Percentiles rank a stretch among this genome's conserved stretches.
These are phyloP conservation scores for Tritrichomonas musculus DNA, from an alignment of 208 protist species.

Conservation along the genomic window DNA sequence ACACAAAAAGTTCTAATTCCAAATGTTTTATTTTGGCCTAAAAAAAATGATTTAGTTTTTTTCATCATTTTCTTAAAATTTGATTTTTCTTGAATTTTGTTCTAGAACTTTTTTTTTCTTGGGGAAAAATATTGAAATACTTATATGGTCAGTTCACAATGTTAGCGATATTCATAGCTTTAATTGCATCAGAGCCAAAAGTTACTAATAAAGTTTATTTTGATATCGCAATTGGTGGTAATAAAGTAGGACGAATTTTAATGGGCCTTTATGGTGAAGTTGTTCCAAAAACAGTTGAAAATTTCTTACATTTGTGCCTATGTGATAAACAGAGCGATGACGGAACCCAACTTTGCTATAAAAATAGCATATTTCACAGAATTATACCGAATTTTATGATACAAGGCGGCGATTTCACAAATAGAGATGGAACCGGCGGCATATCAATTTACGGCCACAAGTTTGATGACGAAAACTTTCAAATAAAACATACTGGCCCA, in stretches of 20 bases:
- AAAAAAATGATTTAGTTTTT: no score
- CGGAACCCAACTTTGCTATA: neutral
- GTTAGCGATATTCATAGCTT: neutral
- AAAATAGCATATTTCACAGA: slow-evolving; percentile 60
- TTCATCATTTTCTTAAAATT: no score
- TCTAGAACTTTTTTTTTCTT: no score
- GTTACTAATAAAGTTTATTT: slow-evolving; percentile 35
- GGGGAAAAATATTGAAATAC: no score
- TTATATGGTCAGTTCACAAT: no score
- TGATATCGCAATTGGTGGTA: neutral
- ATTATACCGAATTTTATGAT: slow-evolving; percentile 68
- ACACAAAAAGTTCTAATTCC: no score
- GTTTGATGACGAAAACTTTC: slow-evolving; percentile 59
- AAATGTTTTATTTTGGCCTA: no score
- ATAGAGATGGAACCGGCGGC: slow-evolving; percentile 61
- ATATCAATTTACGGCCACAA: slow-evolving; percentile 52
- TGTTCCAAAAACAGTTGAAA: slow-evolving; percentile 1
- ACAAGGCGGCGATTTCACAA: slow-evolving; percentile 55
- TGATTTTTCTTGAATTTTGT: no score
- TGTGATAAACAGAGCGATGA: neutral
- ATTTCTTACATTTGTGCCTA: neutral
- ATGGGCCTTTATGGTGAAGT: slow-evolving; percentile 5
- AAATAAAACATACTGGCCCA: slow-evolving; percentile 33
- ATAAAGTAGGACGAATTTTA: neutral
- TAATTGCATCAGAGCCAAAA: neutral